phyloP scores from a whole-genome alignment of 345 rosid species.

The Aquilaria malaccensis region DNA sequence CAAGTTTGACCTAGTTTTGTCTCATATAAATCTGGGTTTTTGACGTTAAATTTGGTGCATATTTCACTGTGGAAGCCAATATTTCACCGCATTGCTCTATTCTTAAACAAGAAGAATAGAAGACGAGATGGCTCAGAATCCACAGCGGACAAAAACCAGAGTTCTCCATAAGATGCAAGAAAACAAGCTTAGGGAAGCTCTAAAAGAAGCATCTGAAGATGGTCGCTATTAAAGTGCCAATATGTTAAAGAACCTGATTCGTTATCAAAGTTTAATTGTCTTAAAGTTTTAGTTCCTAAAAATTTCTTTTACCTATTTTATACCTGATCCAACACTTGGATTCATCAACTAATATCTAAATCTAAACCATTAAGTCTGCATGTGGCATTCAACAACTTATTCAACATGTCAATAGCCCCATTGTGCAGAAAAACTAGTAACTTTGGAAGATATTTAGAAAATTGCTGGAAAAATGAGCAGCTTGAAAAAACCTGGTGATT shows the following conservation, averaged over 20 bases:
- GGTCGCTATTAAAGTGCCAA: constrained; percentile 75
- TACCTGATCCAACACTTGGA: too few relatives aligned
- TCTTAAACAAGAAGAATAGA: constrained; percentile 81
- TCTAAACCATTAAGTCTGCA: too few relatives aligned
- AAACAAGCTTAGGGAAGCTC: constrained; percentile 83
- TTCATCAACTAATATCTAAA: too few relatives aligned
- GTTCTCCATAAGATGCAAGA: constrained; percentile 71
- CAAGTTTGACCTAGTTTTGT: constrained; percentile 20
- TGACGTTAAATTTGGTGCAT: constrained; percentile 54
- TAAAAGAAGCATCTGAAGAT: constrained; percentile 91
- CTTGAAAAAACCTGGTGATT: too few relatives aligned
- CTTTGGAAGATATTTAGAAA: too few relatives aligned
- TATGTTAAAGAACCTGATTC: constrained; percentile 63
- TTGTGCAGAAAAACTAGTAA: too few relatives aligned
- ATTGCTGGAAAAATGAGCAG: too few relatives aligned
- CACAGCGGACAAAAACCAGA: constrained; percentile 30
- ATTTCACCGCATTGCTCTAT: constrained; percentile 89
- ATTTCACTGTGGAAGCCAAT: constrained; percentile 98
- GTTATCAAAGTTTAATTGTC: background rate
- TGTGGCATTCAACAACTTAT: too few relatives aligned
- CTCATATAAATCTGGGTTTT: constrained; percentile 6
- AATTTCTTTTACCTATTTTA: too few relatives aligned
- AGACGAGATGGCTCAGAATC: constrained; percentile 66
- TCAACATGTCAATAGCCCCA: too few relatives aligned
- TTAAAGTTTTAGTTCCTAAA: too few relatives aligned